These are phyloP conservation scores for Monilinia vaccinii-corymbosi DNA, from an alignment of 2,329 filamentous ascomycete genomes.

Conservation along the genomic window DNA sequence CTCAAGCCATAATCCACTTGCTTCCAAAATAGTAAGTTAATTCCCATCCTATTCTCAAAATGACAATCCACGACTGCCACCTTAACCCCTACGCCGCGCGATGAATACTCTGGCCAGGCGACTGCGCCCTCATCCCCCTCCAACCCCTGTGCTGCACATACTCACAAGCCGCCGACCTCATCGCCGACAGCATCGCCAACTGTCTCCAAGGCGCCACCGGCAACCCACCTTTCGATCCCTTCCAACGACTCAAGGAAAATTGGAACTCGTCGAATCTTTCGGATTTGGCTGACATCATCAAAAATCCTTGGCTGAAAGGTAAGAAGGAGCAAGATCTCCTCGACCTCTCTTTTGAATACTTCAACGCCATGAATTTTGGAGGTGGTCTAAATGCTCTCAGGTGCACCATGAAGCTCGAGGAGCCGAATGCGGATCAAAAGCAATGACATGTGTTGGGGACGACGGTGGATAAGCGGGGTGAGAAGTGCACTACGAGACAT, in stretches of 20 bases:
- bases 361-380: conserved; percentile 6
- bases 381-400: conserved; percentile 3
- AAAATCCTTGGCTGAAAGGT: conserved; percentile 4
- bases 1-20: neutral
- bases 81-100: conserved; percentile 7
- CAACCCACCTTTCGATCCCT: neutral
- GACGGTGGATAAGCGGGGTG: neutral
- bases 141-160: conserved; percentile 7
- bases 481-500: neutral
- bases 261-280: neutral
- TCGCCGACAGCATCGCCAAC: conserved; percentile 1
- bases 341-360: conserved; percentile 1
- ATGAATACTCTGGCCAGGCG: conserved; percentile 2
- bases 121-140: neutral
- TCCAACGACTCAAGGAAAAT: neutral
- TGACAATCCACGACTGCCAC: conserved; percentile 4
- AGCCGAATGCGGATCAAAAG: neutral
- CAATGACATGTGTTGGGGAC: neutral
- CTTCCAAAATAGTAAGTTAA: neutral
- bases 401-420: neutral
- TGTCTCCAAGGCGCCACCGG: neutral
- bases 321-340: conserved; percentile 2
- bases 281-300: neutral
- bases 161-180: conserved; percentile 4
- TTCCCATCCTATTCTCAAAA: neutral